Evolutionary conservation across 2,329 filamentous ascomycete genomes (phyloP).

Genomic region (Fusarium scirpi): DNA sequence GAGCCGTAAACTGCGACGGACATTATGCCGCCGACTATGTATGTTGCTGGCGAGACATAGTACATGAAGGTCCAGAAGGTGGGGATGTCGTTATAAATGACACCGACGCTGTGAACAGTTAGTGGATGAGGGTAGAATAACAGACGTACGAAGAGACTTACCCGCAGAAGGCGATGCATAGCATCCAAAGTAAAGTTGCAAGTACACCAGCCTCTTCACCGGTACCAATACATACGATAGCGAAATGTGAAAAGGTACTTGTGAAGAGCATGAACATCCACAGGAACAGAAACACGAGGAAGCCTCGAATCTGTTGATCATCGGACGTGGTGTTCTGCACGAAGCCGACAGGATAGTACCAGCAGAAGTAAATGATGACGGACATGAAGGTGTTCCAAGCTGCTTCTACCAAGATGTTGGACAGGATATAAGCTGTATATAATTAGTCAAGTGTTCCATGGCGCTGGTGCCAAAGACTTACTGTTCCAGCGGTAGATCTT

Average conservation of each 20-base stretch:
- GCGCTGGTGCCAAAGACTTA: background rate
- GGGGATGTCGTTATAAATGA: conserved; percentile 66
- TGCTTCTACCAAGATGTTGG: conserved; percentile 44
- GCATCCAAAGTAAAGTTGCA: conserved; percentile 56
- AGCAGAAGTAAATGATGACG: conserved; percentile 43
- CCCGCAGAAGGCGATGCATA: conserved; percentile 47
- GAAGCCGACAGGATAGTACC: conserved; percentile 48
- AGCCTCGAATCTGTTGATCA: conserved; percentile 40
- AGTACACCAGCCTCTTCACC: conserved; percentile 45
- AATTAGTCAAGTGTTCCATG: background rate
- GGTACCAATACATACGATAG: conserved; percentile 39
- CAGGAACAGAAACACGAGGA: conserved; percentile 44
- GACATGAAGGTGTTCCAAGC: conserved; percentile 45
- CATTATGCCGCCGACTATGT: conserved; percentile 73
- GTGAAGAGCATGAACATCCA: conserved; percentile 47
- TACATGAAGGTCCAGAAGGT: conserved; percentile 81
- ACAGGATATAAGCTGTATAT: conserved; percentile 35
- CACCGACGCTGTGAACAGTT: conserved; percentile 64
- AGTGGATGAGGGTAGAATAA: conserved; percentile 24
- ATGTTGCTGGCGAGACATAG: conserved; percentile 75
- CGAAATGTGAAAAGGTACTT: conserved; percentile 45
- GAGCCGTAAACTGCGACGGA: conserved; percentile 43
- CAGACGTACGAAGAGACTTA: conserved; percentile 48
- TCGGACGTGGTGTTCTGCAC: conserved; percentile 43
- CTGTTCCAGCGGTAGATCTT: conserved; percentile 65